Base-by-base conservation (phyloP, 1,284 basidiomycete genomes). In the Coniophora puteana region DNA sequence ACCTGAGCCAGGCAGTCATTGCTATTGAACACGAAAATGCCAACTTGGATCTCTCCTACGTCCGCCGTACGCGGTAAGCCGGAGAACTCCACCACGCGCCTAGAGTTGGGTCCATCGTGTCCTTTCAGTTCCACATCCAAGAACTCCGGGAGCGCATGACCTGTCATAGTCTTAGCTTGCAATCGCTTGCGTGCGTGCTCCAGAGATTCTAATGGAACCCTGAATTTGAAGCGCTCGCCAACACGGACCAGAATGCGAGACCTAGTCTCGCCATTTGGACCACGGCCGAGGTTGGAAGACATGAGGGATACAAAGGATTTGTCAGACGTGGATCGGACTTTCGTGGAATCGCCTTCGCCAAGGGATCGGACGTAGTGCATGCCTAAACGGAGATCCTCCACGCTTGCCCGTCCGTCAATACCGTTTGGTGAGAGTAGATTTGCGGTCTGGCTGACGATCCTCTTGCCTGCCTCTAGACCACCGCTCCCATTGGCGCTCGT, bases 281-380 rank as follows among this genome's bases (percentile, higher is more conserved):
- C 51, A 32, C 43, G 57, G 3, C 67, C 63, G 26, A 61, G 61
- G 36, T 70, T 69, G 10, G 77, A 79, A 2, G 78, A 80, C 48
- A 78, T 80, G 17, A 80, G 56, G 7, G 79, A 78, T 4, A 78
- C 76, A 51, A 78, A 78, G 4, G 81, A 80, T 30, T 57, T 60
- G 47, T 64, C 54, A 3, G 58, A 63, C 17, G 30, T 41, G 8
- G 78, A 77, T 12, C 66, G 68, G 24, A 65, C 55, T 47, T 72
- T 61, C 6, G 68, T 68, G 1, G 70, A 65, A n/a, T n/a, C n/a
- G 30, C 74, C 72, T 25, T 72, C 78, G 13, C 83, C 84, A 39
- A 87, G 65, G 12, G 79, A 74, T 40, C 76, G 74, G 21, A 86
- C 79, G 48, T 85, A 88, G 49, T 78, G 77, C 50, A 86, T 69